Evolutionary conservation across 2,329 filamentous ascomycete genomes (phyloP).

Genomic region (Nothophaeocryptopus gaeumannii): DNA sequence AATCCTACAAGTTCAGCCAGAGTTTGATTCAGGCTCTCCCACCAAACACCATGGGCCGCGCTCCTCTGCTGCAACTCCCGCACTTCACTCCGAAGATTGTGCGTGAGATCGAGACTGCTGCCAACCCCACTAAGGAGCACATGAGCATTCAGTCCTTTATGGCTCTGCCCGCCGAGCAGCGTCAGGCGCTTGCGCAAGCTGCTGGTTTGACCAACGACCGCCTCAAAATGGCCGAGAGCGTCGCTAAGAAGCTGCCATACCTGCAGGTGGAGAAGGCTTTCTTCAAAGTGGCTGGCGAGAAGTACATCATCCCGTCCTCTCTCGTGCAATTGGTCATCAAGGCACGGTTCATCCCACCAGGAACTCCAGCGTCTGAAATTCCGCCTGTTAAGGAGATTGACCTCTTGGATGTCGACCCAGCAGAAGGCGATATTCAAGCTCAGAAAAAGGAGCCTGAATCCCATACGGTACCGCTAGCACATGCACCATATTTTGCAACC

Average conservation of each 20-base stretch:
- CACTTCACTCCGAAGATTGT: conserved; percentile 68
- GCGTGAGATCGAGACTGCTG: conserved; percentile 59
- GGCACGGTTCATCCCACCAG: conserved; percentile 87
- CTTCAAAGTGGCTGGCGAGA: conserved; percentile 97
- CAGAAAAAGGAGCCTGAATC: conserved; percentile 64
- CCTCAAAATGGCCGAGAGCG: conserved; percentile 70
- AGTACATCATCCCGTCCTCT: conserved; percentile 84
- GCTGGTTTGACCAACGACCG: conserved; percentile 70
- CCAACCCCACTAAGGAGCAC: conserved; percentile 60
- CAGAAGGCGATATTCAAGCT: conserved; percentile 86
- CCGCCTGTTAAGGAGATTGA: conserved; percentile 74
- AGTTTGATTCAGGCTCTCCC: conserved; percentile 85
- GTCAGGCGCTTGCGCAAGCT: conserved; percentile 69
- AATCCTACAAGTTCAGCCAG: conserved; percentile 79
- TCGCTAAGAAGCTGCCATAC: conserved; percentile 80
- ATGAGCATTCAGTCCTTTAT: conserved; percentile 84
- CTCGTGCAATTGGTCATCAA: conserved; percentile 94
- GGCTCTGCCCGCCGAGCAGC: conserved; percentile 71
- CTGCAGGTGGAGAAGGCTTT: conserved; percentile 87
- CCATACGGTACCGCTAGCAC: conserved; percentile 77
- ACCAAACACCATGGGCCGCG: conserved; percentile 60
- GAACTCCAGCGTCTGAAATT: conserved; percentile 61
- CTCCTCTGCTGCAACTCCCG: conserved; percentile 84
- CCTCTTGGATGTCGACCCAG: conserved; percentile 85
- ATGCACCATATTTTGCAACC: conserved; percentile 85